Base-by-base conservation (phyloP, 352 stramenopile species). In the Globisporangium heterothallicum region DNA sequence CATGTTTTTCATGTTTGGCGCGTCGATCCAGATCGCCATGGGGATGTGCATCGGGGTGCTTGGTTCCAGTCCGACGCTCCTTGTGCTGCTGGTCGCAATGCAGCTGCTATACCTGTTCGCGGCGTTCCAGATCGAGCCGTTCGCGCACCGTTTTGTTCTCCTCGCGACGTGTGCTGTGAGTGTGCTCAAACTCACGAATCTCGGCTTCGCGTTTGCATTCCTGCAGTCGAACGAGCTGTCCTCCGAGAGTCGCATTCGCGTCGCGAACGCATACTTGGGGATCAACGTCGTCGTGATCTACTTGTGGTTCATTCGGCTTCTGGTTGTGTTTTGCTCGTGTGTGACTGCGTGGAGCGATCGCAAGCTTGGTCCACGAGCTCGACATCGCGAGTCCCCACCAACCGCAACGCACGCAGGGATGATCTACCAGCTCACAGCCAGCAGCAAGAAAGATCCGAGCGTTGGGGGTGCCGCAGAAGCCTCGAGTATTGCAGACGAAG, bases 1-100 rank as follows among this genome's bases (percentile, higher is more conserved):
- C 18, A 64, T 74, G 52, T 82, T 82, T 56, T 73, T 77, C 42
- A 42, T 69, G 9, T 52, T 71, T 13, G 62, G 59, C 13, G 53
- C 47, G 9, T 49, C 67, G 0, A 22, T 70, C 1, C 68, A 79
- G 24, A 54, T 74, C 29, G 18, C 60, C 6, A 35, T 66, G 14
- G 68, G 71, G 8, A 45, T 76, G 9, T 64, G 59, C 38, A 59
- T 77, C 5, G 71, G 68, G 13, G 51, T 70, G 10, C 45, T 74
- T 18, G 48, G 42, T 6, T 64, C 68, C 6, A 64, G 56, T 32
- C 43, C 54, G 30, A 73, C 53, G 18, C 49, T 74, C 42, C 48
- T 73, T 9, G 34, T 67, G n/a, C 32, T 66, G 22, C 57, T 72
- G 4, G 40, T 79, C 10, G 42, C 64, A 9, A 48, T 78, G 16